Conservation (phyloP, 2,329 filamentous ascomycete species). For the Ceratocystis colombiana region DNA sequence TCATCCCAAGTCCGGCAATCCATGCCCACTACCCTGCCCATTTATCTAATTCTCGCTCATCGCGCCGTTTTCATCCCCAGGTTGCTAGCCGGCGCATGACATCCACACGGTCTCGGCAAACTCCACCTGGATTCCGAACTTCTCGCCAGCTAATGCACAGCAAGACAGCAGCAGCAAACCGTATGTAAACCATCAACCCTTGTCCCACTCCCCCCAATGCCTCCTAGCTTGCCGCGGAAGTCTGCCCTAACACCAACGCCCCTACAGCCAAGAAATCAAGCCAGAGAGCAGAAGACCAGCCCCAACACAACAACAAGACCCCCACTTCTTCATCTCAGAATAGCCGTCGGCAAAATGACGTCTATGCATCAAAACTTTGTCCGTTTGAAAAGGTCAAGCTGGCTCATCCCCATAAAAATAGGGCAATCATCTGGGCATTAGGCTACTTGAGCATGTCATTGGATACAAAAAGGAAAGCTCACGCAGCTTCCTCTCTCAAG, state of each 20-base stretch:
- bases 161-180: background rate
- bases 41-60: background rate
- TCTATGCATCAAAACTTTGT: background rate
- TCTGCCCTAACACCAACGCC: background rate
- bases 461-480: background rate
- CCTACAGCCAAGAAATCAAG: background rate
- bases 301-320: background rate
- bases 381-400: conserved; percentile 2
- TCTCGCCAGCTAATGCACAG: background rate
- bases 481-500: background rate
- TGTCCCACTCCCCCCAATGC: background rate
- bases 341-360: background rate
- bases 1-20: background rate
- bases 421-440: background rate
- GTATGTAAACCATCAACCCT: background rate
- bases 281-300: background rate
- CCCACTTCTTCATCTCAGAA: background rate
- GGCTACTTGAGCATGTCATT: background rate
- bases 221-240: background rate
- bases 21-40: background rate
- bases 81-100: background rate
- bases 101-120: background rate
- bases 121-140: background rate
- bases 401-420: background rate
- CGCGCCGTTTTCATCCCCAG: background rate